phyloP scores from a whole-genome alignment of 83 land plant genomes.

The Thuja plicata region DNA sequence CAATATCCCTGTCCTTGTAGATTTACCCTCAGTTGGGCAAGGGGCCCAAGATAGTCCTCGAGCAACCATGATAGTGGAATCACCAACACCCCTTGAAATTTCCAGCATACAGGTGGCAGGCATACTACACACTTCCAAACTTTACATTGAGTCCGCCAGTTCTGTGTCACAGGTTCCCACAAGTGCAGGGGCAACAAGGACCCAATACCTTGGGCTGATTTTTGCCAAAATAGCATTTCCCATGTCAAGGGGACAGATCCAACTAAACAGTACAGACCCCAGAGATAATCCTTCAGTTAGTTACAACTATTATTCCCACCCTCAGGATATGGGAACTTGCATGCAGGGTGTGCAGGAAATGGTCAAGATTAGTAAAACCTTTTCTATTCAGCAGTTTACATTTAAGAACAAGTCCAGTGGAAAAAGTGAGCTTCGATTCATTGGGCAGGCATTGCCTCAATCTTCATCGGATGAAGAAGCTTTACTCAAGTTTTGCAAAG shows the following conservation, averaged over 20 bases:
- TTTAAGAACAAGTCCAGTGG: conserved; percentile 12
- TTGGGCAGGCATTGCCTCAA: conserved; percentile 3
- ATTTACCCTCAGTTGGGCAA: conserved; percentile 28
- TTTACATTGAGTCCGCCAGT: conserved; percentile 41
- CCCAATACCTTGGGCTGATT: conserved; percentile 15
- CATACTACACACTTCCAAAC: conserved; percentile 19
- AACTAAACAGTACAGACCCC: conserved; percentile 17
- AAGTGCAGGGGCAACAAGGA: not conserved
- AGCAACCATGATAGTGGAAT: conserved; percentile 24
- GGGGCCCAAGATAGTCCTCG: conserved; percentile 47
- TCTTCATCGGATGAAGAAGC: conserved; percentile 8
- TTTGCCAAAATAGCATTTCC: conserved; percentile 43
- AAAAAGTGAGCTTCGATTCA: not conserved
- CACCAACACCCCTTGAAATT: conserved; percentile 31
- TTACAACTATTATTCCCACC: conserved; percentile 43
- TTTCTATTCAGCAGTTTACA: conserved; percentile 18
- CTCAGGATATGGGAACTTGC: conserved; percentile 27
- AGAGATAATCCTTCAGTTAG: conserved; percentile 31
- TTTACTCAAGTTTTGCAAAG: conserved; percentile 17
- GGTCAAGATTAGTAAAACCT: conserved; percentile 7
- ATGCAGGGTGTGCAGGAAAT: conserved; percentile 26
- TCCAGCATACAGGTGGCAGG: conserved; percentile 45
- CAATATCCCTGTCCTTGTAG: conserved; percentile 24
- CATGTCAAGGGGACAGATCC: conserved; percentile 25
- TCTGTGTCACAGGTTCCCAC: not conserved